Conservation (phyloP, 805 yeast species). For the Metschnikowia kofuensis region DNA sequence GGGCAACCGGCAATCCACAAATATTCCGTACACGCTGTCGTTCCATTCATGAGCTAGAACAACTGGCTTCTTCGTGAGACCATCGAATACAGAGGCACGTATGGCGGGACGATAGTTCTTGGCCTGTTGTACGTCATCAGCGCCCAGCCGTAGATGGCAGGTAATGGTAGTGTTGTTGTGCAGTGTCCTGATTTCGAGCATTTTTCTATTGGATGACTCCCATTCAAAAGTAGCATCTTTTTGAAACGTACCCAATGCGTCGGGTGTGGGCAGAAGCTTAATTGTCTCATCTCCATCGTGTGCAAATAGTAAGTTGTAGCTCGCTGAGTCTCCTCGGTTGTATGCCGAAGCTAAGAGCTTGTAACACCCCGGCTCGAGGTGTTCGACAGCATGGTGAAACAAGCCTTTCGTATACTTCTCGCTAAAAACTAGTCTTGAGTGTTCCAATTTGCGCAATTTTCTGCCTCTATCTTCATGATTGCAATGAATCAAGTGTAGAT, state of each 20-base stretch:
- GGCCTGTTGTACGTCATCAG: constrained; percentile 4
- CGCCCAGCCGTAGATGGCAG: constrained; percentile 26
- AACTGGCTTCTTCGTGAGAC: constrained; percentile 26
- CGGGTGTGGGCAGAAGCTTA: constrained; percentile 17
- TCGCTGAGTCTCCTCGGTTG: constrained; percentile 25
- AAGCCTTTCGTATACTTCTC: constrained; percentile 38
- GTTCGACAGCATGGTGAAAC: constrained; percentile 18
- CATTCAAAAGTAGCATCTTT: constrained; percentile 30
- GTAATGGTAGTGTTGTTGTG: constrained; percentile 21
- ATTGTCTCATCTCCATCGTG: constrained; percentile 16
- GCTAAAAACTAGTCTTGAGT: constrained; percentile 23
- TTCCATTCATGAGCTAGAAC: constrained; percentile 38
- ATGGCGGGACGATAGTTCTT: constrained; percentile 42
- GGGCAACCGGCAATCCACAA: constrained; percentile 28
- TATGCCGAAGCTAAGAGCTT: constrained; percentile 47
- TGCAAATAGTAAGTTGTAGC: constrained; percentile 32
- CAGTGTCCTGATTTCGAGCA: constrained; percentile 25
- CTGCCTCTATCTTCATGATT: constrained; percentile 22
- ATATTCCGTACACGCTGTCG: constrained; percentile 44
- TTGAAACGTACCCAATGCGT: constrained; percentile 35
- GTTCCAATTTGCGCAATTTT: constrained; percentile 22
- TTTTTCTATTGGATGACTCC: constrained; percentile 39
- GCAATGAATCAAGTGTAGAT: constrained; percentile 45
- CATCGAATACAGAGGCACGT: constrained; percentile 43
- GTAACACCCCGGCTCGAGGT: constrained; percentile 37